phyloP scores from a whole-genome alignment of 2,329 filamentous ascomycete species.

The Xylaria polymorpha region DNA sequence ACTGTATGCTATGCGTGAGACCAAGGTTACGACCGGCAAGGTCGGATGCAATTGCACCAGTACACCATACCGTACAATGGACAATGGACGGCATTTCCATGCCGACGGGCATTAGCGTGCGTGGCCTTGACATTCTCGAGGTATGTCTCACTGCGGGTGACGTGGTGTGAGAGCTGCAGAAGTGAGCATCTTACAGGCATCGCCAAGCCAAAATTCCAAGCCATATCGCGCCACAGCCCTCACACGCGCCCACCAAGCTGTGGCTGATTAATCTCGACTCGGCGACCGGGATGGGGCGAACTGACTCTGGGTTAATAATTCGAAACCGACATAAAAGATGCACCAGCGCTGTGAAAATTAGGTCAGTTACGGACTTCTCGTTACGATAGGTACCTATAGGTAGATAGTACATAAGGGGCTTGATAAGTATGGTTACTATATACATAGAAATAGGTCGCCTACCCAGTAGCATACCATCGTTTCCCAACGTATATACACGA shows the following conservation, averaged over 20 bases:
- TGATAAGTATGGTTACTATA: background rate
- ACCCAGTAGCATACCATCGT: background rate
- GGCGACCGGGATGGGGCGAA: background rate
- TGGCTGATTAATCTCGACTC: background rate
- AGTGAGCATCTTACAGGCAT: background rate
- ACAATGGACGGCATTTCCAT: constrained; percentile 33
- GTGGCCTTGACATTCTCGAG: background rate
- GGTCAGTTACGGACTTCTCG: background rate
- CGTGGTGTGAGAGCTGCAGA: constrained; percentile 16
- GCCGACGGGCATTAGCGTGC: constrained; percentile 13
- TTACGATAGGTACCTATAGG: background rate
- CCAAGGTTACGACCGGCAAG: background rate
- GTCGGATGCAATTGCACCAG: background rate
- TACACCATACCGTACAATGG: background rate
- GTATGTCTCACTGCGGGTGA: constrained; percentile 3
- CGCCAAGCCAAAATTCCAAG: constrained; percentile 19
- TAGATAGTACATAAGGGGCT: background rate
- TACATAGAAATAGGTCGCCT: background rate
- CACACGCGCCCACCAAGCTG: background rate
- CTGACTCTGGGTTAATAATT: background rate
- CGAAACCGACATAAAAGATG: too few relatives aligned
- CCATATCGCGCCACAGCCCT: background rate
- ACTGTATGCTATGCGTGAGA: background rate
- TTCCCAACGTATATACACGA: background rate
- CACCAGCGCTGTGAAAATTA: background rate